phyloP scores from a whole-genome alignment of 441 rosid species.

The Jatropha multifida region DNA sequence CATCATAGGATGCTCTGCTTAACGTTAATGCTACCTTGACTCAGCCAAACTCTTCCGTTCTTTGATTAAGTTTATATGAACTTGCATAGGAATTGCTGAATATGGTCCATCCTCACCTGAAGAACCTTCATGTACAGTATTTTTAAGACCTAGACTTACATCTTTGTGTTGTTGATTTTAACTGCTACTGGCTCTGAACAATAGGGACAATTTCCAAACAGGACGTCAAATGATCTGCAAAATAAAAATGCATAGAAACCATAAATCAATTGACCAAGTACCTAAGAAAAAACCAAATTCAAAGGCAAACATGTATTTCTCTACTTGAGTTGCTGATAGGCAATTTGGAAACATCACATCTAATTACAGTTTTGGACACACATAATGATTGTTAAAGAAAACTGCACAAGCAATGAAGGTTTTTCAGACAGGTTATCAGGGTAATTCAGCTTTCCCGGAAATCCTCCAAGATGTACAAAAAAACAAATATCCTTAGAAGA shows the following conservation, averaged over 20 bases:
- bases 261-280: constrained; percentile 9
- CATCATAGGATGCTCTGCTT: constrained; percentile 15
- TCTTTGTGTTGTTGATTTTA: constrained; percentile 38
- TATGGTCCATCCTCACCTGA: no score
- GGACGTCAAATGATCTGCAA: constrained; percentile 72
- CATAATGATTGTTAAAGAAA: background rate
- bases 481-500: background rate
- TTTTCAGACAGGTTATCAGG: background rate
- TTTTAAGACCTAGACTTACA: constrained; percentile 6
- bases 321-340: background rate
- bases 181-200: constrained; percentile 73
- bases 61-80: background rate
- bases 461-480: background rate
- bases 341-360: constrained; percentile 3
- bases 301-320: background rate
- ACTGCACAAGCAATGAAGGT: background rate
- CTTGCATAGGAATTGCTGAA: background rate
- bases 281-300: background rate
- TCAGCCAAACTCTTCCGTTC: background rate
- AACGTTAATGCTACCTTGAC: background rate
- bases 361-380: background rate
- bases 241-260: constrained; percentile 12
- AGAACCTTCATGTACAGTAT: background rate
- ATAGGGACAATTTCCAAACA: constrained; percentile 72
- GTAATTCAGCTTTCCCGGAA: background rate